These are phyloP conservation scores for Pseudogymnoascus sp. DNA, from an alignment of 2,329 filamentous ascomycete genomes.

Conservation along the genomic window DNA sequence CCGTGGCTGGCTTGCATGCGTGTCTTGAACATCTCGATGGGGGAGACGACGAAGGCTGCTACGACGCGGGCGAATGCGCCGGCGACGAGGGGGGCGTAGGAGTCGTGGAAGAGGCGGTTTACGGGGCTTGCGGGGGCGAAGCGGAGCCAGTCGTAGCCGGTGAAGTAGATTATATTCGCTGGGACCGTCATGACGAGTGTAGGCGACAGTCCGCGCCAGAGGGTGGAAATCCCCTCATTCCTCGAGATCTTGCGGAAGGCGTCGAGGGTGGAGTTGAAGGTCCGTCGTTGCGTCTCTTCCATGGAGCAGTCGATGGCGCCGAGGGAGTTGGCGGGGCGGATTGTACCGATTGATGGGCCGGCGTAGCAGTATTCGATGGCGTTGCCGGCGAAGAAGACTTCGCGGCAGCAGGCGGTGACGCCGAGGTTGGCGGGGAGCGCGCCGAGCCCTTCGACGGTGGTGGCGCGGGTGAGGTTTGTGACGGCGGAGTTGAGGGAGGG, in stretches of 20 bases:
- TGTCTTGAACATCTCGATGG: slow-evolving; percentile 90
- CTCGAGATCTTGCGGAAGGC: slow-evolving; percentile 89
- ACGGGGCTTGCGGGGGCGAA: slow-evolving; percentile 68
- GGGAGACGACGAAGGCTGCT: slow-evolving; percentile 76
- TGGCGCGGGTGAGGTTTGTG: slow-evolving; percentile 48
- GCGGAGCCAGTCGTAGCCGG: slow-evolving; percentile 92
- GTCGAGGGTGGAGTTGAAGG: slow-evolving; percentile 85
- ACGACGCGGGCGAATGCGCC: slow-evolving; percentile 71
- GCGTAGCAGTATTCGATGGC: slow-evolving; percentile 57
- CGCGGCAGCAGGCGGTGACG: slow-evolving; percentile 88
- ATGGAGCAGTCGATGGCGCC: slow-evolving; percentile 67
- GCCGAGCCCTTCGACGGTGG: slow-evolving; percentile 50
- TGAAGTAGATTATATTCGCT: slow-evolving; percentile 97
- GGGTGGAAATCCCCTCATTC: slow-evolving; percentile 76
- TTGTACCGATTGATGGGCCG: slow-evolving; percentile 20
- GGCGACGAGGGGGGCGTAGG: slow-evolving; percentile 71
- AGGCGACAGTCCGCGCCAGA: slow-evolving; percentile 92
- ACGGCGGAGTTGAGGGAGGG: slow-evolving; percentile 42
- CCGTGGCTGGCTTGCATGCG: slow-evolving; percentile 71
- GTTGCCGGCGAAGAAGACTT: slow-evolving; percentile 94
- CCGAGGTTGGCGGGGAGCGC: slow-evolving; percentile 76
- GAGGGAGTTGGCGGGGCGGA: slow-evolving; percentile 34
- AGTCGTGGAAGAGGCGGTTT: slow-evolving; percentile 53
- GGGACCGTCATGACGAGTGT: slow-evolving; percentile 91
- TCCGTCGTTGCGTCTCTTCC: slow-evolving; percentile 75